Conservation (phyloP, 345 rosid genomes). For the Camelina sativa region DNA sequence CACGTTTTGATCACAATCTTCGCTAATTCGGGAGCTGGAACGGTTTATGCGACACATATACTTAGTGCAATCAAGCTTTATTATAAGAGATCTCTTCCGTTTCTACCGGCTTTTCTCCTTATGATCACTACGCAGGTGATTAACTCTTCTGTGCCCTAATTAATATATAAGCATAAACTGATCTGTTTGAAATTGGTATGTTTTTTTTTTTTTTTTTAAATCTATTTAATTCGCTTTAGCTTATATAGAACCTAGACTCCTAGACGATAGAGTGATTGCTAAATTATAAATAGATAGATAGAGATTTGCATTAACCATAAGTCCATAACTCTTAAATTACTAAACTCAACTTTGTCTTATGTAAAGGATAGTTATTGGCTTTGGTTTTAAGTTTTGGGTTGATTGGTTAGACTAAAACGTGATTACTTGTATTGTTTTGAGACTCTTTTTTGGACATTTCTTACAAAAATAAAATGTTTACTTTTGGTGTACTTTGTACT, state of each 20-base stretch:
- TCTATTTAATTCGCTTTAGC: neutral
- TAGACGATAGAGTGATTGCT: neutral
- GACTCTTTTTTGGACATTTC: neutral
- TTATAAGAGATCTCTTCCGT: constrained; percentile 59
- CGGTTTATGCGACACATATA: constrained; percentile 78
- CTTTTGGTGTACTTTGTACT: neutral
- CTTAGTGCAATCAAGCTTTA: constrained; percentile 67
- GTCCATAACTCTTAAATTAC: neutral
- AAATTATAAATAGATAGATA: neutral
- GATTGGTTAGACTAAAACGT: constrained; percentile 21
- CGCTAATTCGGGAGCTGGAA: constrained; percentile 78
- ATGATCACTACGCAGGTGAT: constrained; percentile 83
- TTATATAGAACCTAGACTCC: neutral
- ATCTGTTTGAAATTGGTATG: neutral
- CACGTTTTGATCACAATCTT: constrained; percentile 88
- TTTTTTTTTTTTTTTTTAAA: too few relatives aligned
- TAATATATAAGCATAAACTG: neutral
- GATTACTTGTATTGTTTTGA: constrained; percentile 10
- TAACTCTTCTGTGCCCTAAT: neutral
- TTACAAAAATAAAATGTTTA: neutral
- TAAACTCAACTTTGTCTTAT: neutral
- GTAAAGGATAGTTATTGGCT: constrained; percentile 9
- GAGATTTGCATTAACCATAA: neutral
- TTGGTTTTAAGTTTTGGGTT: constrained; percentile 23
- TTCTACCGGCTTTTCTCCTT: constrained; percentile 66